These are phyloP conservation scores for Botryococcus braunii DNA, from an alignment of 163 green algal species.

Conservation along the genomic window DNA sequence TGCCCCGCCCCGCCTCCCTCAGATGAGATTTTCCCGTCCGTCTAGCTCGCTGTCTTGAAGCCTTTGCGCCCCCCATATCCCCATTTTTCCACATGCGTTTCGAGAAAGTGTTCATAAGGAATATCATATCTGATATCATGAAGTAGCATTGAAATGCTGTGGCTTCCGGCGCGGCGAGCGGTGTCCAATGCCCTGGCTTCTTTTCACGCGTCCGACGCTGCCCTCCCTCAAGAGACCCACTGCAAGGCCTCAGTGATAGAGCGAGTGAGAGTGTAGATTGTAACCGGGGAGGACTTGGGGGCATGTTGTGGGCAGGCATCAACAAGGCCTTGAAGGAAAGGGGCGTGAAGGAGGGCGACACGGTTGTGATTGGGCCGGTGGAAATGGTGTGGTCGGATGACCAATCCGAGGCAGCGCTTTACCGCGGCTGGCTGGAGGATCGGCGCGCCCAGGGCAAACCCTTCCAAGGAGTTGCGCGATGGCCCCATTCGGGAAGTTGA, in stretches of 20 bases:
- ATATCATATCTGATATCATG: too few relatives aligned
- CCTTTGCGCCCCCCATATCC: too few relatives aligned
- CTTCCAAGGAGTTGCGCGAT: constrained; percentile 42
- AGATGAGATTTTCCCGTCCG: too few relatives aligned
- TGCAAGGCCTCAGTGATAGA: background rate
- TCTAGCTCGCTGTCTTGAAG: too few relatives aligned
- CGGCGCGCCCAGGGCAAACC: constrained; percentile 46
- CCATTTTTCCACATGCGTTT: too few relatives aligned
- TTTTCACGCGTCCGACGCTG: too few relatives aligned
- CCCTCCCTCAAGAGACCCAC: background rate
- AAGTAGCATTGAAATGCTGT: too few relatives aligned
- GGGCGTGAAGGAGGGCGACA: constrained; percentile 65
- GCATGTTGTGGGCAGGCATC: constrained; percentile 43
- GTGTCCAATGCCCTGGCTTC: too few relatives aligned
- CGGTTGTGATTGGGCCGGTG: constrained; percentile 61
- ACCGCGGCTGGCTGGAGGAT: constrained; percentile 55
- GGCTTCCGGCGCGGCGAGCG: too few relatives aligned
- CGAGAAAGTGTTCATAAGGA: too few relatives aligned
- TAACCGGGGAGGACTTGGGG: background rate
- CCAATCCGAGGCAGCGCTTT: constrained; percentile 48
- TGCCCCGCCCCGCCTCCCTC: too few relatives aligned
- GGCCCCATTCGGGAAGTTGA: too few relatives aligned
- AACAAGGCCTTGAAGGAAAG: constrained; percentile 40
- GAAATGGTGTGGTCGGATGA: constrained; percentile 78
- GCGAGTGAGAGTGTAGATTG: background rate